Conservation (phyloP, 305 asterid genomes). For the Withania somnifera region DNA sequence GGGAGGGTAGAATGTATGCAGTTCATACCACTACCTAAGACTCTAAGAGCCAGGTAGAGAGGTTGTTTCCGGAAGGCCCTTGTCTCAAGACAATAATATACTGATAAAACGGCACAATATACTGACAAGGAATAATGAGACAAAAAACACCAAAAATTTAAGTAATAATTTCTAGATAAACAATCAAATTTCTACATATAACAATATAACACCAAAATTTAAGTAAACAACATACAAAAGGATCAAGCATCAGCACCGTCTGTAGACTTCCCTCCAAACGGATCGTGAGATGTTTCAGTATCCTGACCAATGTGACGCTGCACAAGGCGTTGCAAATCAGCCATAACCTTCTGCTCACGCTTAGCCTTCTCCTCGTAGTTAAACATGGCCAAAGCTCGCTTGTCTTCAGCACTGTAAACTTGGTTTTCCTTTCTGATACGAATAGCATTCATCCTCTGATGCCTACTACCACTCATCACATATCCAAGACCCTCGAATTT, state of each 20-base stretch:
- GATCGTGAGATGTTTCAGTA: slow-evolving; percentile 79
- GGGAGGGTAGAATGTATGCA: too few species aligned
- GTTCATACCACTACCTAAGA: too few species aligned
- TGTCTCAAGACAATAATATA: too few species aligned
- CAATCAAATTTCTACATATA: not conserved
- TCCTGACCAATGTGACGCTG: slow-evolving; percentile 94
- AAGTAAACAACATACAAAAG: slow-evolving; percentile 4
- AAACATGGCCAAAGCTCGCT: slow-evolving; percentile 94
- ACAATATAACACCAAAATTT: not conserved
- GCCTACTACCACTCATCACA: slow-evolving; percentile 99
- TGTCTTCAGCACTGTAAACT: slow-evolving; percentile 97
- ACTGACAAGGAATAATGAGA: too few species aligned
- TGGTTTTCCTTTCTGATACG: slow-evolving; percentile 99
- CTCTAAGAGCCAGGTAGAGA: too few species aligned
- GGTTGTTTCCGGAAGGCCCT: too few species aligned
- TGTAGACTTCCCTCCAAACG: slow-evolving; percentile 54
- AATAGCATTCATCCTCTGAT: slow-evolving; percentile 98
- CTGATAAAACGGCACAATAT: too few species aligned
- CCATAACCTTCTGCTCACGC: slow-evolving; percentile 98
- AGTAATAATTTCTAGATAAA: not conserved
- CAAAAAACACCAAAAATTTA: too few species aligned
- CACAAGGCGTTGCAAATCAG: slow-evolving; percentile 92
- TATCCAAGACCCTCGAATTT: slow-evolving; percentile 88
- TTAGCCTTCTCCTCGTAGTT: slow-evolving; percentile 97
- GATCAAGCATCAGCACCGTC: slow-evolving; percentile 57